These are phyloP conservation scores for Dioscorea cayenensis DNA, from an alignment of 116 monocot species.

Conservation along the genomic window DNA sequence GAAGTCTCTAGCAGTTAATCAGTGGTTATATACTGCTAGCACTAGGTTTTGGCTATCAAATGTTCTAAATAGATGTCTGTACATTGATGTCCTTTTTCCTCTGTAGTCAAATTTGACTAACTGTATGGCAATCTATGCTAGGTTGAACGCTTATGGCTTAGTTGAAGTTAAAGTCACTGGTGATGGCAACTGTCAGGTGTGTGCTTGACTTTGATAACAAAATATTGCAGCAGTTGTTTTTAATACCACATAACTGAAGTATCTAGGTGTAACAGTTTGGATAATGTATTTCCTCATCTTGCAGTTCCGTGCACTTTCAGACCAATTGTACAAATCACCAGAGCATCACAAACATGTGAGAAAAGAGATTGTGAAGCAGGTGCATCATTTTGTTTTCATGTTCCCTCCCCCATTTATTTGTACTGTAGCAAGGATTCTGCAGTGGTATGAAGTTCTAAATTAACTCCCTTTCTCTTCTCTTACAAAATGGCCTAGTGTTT, in stretches of 20 bases:
- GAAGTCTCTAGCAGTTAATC: too few species aligned
- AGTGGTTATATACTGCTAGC: too few species aligned
- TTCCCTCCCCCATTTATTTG: not conserved
- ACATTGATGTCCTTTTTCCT: too few species aligned
- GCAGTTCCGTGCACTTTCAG: constrained; percentile 97
- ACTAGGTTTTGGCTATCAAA: too few species aligned
- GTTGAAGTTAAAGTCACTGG: constrained; percentile 90
- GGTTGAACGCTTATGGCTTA: constrained; percentile 76
- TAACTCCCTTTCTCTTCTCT: too few species aligned
- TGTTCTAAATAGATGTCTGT: too few species aligned
- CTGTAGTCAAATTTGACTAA: not conserved
- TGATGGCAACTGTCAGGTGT: constrained; percentile 99
- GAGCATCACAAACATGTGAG: constrained; percentile 88
- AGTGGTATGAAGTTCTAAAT: too few species aligned
- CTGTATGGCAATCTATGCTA: constrained; percentile 18
- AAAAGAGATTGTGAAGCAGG: constrained; percentile 93
- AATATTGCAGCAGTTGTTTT: not conserved
- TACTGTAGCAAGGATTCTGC: too few species aligned
- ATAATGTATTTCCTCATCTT: constrained; percentile 8
- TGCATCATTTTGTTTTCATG: constrained; percentile 13
- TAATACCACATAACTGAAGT: constrained; percentile 5
- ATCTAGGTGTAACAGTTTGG: not conserved
- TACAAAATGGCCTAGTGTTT: too few species aligned
- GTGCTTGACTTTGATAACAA: not conserved
- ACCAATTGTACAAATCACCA: constrained; percentile 85